Base-by-base conservation (phyloP, 306 rosid species). In the Oemleria cerasiformis region DNA sequence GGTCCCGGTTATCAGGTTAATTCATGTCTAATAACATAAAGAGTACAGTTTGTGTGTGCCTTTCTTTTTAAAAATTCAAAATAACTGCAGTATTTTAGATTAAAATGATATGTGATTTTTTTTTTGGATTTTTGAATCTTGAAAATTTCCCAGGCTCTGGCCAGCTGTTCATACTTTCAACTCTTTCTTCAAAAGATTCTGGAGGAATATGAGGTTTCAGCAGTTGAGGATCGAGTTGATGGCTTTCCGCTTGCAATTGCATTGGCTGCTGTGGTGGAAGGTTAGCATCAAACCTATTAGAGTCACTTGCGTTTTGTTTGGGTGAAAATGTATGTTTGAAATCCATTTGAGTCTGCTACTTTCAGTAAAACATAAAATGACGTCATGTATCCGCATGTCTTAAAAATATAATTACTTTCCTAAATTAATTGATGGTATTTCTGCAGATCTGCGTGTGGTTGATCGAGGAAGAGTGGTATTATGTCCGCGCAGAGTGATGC, bases 151-250 rank as follows among this genome's bases (percentile, higher is more conserved):
- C 84, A 91, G 98, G 94, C 95, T 76, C 80, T 94, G 12, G 97
- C 95, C 2, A 89, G 98, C 78, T 91, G 96, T 79, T 73, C 73
- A 69, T 77, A 58, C 78, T 91, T 94, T 73, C 91, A 83, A 67
- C 76, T 84, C 64, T 94, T 86, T 83, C 83, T 91, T 57, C 79
- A 76, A 9, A 67, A 64, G 41, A 81, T 78, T 23, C 73, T 91
- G 45, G 75, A 63, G 68, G 94, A 94, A 72, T 79, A 68, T 60
- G 87, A 77, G 64, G 34, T 44, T 11, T 50, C 68, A 42, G 64
- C 17, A 76, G 77, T 19, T n/a, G 81, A 82, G 80, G 87, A 78
- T 66, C 47, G 68, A 39, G 71, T 44, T 63, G 85, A 81, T 76
- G 73, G 75, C 43, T 71, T 89, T 84, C 96, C 96, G n/a, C 92